A percentile compares a stretch with the other conserved stretches of the same genome.
These are phyloP conservation scores for Coniochaeta pulveracea DNA, from an alignment of 2,329 filamentous ascomycete species.

Conservation along the genomic window DNA sequence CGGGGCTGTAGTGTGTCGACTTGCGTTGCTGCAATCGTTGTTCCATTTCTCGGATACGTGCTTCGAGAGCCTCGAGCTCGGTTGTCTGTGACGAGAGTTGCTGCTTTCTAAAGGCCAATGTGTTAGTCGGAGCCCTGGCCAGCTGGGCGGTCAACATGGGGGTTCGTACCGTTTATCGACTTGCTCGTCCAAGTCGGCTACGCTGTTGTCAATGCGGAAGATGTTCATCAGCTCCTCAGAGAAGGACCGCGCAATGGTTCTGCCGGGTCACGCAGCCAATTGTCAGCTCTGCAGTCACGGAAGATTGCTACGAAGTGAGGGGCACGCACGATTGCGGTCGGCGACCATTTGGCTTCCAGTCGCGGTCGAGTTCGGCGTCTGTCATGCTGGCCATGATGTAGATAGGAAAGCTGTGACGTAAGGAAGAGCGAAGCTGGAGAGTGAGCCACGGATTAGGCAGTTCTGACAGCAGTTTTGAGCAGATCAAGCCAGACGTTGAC, in stretches of 20 bases:
- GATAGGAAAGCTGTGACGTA: too few species aligned
- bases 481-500: too few species aligned
- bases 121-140: neutral
- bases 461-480: too few species aligned
- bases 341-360: slow-evolving; percentile 68
- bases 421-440: too few species aligned
- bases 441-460: too few species aligned
- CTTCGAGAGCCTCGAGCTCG: slow-evolving; percentile 80
- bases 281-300: too few species aligned
- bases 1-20: slow-evolving; percentile 1
- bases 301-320: too few species aligned
- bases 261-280: slow-evolving; percentile 24
- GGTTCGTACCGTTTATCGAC: slow-evolving; percentile 68
- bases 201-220: slow-evolving; percentile 73
- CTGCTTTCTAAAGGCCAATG: slow-evolving; percentile 53
- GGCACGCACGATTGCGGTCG: slow-evolving; percentile 74
- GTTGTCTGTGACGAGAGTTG: slow-evolving; percentile 61
- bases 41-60: slow-evolving; percentile 75
- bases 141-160: slow-evolving; percentile 3
- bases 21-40: slow-evolving; percentile 43
- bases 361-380: slow-evolving; percentile 61
- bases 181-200: slow-evolving; percentile 32
- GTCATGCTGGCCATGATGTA: slow-evolving; percentile 24
- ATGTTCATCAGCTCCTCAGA: slow-evolving; percentile 77
- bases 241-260: slow-evolving; percentile 80